Percentiles rank a stretch among this genome's conserved stretches.
These are phyloP conservation scores for Chlorella sp. DNA, from an alignment of 139 green algal genomes.

Conservation along the genomic window DNA sequence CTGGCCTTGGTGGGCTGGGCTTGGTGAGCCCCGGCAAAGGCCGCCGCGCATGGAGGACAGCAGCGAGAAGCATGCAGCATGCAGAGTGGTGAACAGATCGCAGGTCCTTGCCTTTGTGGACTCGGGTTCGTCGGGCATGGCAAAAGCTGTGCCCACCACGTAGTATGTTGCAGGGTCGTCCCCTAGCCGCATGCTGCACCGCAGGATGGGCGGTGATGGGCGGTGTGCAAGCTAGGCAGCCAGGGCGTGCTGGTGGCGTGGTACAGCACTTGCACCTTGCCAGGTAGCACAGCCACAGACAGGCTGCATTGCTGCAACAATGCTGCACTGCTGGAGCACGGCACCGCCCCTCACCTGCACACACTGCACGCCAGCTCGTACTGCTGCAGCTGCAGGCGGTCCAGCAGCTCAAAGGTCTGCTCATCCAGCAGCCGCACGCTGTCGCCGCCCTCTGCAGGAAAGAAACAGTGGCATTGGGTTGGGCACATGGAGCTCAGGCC, in stretches of 20 bases:
- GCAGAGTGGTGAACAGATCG: too few species aligned
- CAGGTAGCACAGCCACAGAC: too few species aligned
- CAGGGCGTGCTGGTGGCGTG: too few species aligned
- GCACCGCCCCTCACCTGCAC: slow-evolving; percentile 19
- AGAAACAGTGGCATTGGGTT: too few species aligned
- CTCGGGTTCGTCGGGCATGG: slow-evolving; percentile 81
- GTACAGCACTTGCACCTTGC: too few species aligned
- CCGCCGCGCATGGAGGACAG: too few species aligned
- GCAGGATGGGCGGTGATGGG: too few species aligned
- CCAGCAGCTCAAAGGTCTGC: slow-evolving; percentile 82
- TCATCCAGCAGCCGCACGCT: slow-evolving; percentile 80
- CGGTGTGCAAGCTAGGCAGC: too few species aligned
- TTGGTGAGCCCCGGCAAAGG: too few species aligned
- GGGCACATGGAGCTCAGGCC: too few species aligned
- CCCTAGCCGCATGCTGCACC: slow-evolving; percentile 41
- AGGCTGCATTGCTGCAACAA: too few species aligned
- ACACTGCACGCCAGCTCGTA: slow-evolving; percentile 73
- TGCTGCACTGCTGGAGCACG: slow-evolving; percentile 23
- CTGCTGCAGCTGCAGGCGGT: slow-evolving; percentile 63
- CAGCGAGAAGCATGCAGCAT: neutral
- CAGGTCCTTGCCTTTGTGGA: slow-evolving; percentile 67
- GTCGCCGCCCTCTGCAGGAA: slow-evolving; percentile 22
- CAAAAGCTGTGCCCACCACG: slow-evolving; percentile 87
- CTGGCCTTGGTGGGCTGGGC: too few species aligned
- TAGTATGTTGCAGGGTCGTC: slow-evolving; percentile 74